Evolutionary conservation across 2,329 filamentous ascomycete species (phyloP).

Genomic region (Fusarium xylarioides): DNA sequence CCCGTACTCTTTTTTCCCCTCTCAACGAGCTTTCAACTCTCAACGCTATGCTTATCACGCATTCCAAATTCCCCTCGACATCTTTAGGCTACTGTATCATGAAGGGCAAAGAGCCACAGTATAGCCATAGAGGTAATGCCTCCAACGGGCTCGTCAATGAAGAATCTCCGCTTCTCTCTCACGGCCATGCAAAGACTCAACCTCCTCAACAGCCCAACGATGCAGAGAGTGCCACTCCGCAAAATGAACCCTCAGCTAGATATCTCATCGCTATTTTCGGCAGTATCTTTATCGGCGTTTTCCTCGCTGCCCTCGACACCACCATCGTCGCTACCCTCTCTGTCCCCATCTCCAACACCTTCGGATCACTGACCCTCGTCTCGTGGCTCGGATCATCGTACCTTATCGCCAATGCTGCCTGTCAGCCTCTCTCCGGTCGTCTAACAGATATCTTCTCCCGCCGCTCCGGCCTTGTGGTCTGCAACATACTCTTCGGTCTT

Average conservation of each 20-base stretch:
- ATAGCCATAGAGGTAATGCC: accelerated
- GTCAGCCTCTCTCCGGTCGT: background rate
- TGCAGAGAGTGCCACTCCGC: background rate
- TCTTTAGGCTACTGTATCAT: background rate
- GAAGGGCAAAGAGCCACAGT: background rate
- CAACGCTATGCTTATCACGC: background rate
- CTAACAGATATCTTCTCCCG: background rate
- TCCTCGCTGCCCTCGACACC: background rate
- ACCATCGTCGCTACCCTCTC: background rate
- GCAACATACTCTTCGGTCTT: background rate
- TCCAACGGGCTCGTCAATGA: background rate
- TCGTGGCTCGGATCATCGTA: background rate
- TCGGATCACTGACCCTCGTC: background rate
- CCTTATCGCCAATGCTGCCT: background rate
- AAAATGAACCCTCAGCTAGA: background rate
- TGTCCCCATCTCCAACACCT: background rate
- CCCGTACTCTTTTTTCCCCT: accelerated
- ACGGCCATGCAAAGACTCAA: background rate
- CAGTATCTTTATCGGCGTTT: background rate
- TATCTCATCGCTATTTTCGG: background rate
- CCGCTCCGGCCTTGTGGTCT: background rate
- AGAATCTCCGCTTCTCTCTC: background rate
- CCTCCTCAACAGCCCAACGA: background rate
- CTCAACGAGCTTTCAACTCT: background rate
- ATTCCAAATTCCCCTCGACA: background rate